Conservation (phyloP, 2,329 filamentous ascomycete genomes). For the Microdochium bolleyi region DNA sequence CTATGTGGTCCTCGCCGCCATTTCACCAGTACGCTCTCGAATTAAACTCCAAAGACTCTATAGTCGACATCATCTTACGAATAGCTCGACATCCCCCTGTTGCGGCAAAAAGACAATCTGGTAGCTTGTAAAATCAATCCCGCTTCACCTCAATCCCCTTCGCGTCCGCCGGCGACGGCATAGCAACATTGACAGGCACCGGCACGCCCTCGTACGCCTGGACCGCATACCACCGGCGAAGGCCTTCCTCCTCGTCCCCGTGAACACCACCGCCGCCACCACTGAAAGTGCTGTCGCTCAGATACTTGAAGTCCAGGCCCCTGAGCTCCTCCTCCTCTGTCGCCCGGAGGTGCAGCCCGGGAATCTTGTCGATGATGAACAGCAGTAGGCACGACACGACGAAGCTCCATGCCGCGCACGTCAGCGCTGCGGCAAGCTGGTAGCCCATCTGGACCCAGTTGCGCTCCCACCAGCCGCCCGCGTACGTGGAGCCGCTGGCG, state of each 20-base stretch:
- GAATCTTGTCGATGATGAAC: slow-evolving; percentile 49
- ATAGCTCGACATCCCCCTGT: no score
- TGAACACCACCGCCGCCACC: slow-evolving; percentile 3
- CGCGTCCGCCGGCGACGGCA: not conserved
- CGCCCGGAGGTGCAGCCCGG: slow-evolving; percentile 45
- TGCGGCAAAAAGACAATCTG: no score
- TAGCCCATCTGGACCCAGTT: slow-evolving; percentile 48
- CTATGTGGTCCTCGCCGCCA: no score
- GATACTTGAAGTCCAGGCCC: slow-evolving; percentile 43
- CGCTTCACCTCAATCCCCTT: not conserved
- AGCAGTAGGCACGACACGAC: slow-evolving; percentile 41
- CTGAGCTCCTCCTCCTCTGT: slow-evolving; percentile 45
- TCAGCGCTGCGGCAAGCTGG: slow-evolving; percentile 48
- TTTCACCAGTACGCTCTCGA: no score
- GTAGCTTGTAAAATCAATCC: no score
- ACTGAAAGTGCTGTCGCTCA: slow-evolving; percentile 25
- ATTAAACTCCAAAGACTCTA: no score
- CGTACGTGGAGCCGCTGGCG: slow-evolving; percentile 29
- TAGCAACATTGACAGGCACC: not conserved
- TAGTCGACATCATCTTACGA: no score
- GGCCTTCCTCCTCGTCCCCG: not conserved
- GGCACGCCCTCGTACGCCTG: not conserved
- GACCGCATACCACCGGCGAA: not conserved
- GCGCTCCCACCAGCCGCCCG: slow-evolving; percentile 40
- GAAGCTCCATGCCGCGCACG: slow-evolving; percentile 48